Base-by-base conservation (phyloP, 2,329 filamentous ascomycete species). In the Thielaviopsis punctulata region DNA sequence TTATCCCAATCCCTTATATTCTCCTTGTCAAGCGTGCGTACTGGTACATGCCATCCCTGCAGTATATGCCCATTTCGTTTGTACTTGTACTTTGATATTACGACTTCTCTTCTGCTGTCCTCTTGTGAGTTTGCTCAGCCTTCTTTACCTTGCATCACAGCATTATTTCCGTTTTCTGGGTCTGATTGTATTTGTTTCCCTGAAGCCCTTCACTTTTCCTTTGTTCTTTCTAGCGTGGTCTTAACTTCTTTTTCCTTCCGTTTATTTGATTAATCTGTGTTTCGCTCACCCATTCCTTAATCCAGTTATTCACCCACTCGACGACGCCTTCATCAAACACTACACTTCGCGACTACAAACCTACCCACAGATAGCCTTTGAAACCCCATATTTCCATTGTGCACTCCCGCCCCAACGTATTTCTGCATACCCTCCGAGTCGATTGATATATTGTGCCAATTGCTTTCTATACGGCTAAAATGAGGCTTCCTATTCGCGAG, bases 401-500 rank as follows among this genome's bases (percentile, higher is more conserved):
- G 36, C 36, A n/a, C 36, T 41, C 10, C 36, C 36, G n/a, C 36
- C n/a, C 19, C 36, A 18, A 15, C 15, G n/a, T n/a, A n/a, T 41
- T 9, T 41, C 36, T 41, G 15, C 36, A 41, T 41, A 15, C n/a
- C n/a, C 36, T n/a, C n/a, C 36, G 36, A 41, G 9, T 9, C 36
- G n/a, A 41, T 15, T 41, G 4, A 19, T 41, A 41, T 19, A 18
- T n/a, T 9, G 36, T 19, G 12, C 36, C 36, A 41, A 41, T 41
- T 41, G 15, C 36, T 6, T 6, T 9, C 15, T 19, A n/a, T 18
- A 6, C 18, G 36, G 19, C 36, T n/a, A 41, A 41, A 41, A 55
- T 55, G 53, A 55, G 53, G 49, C 46, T 52, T 22, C 39, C 53
- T 25, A 46, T 47, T 5, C 53, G 46, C 21, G 50, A 55, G 43